phyloP scores from a whole-genome alignment of 192 early-diverging fungal genomes.

The Coemansia sp. region DNA sequence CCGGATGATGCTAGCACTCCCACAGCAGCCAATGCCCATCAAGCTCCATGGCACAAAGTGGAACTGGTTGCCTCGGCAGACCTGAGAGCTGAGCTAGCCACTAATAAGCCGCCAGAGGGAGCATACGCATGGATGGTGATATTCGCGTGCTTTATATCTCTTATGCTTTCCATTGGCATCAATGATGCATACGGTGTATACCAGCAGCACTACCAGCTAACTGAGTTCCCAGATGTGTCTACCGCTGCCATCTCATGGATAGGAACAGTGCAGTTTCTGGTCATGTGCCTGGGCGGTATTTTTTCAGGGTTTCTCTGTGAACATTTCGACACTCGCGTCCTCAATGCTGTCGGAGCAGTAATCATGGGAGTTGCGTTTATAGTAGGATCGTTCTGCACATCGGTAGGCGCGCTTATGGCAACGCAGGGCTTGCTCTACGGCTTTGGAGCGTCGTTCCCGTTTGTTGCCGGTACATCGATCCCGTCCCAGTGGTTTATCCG shows the following conservation, averaged over 20 bases:
- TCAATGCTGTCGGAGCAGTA: constrained; percentile 38
- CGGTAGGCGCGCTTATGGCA: constrained; percentile 40
- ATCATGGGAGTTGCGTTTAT: constrained; percentile 48
- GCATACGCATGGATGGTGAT: constrained; percentile 48
- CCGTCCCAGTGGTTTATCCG: constrained; percentile 53
- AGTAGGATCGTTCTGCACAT: constrained; percentile 40
- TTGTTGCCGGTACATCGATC: constrained; percentile 49
- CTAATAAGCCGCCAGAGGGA: constrained; percentile 42
- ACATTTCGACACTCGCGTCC: constrained; percentile 48
- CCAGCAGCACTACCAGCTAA: constrained; percentile 51
- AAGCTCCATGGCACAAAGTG: constrained; percentile 11
- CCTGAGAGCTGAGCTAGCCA: constrained; percentile 40
- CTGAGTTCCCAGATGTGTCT: constrained; percentile 41
- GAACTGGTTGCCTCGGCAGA: constrained; percentile 42
- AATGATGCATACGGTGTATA: constrained; percentile 54
- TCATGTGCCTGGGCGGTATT: constrained; percentile 40
- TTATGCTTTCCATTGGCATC: constrained; percentile 53
- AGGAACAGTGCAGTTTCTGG: constrained; percentile 44
- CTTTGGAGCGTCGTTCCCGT: constrained; percentile 52
- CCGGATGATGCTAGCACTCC: background rate
- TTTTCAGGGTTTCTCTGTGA: constrained; percentile 52
- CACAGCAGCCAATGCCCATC: background rate
- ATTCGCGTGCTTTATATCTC: constrained; percentile 40
- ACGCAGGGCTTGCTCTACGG: constrained; percentile 56
- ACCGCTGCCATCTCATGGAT: constrained; percentile 52